Base-by-base conservation (phyloP, 352 stramenopile species). In the Phytophthora crassamura region DNA sequence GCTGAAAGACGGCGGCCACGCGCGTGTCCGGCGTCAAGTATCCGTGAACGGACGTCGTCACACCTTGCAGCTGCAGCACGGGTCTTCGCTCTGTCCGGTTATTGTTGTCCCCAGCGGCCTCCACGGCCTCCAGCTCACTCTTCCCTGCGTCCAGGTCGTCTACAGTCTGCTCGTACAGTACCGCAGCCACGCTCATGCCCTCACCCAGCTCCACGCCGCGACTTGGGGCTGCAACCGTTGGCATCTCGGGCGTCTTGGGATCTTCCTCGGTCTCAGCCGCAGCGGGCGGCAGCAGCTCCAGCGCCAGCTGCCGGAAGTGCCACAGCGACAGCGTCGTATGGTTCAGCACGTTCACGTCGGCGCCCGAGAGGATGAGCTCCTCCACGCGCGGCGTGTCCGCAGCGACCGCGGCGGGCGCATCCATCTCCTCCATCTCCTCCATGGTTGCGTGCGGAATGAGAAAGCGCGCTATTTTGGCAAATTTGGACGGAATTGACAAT, bases 241-340 rank as follows among this genome's bases (percentile, higher is more conserved):
- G 14, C 15, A 10, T 39, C 4, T 67, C 50, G 12, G 53, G 25
- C 12, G 52, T 35, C 28, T 61, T 69, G 33, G 66, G 54, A 14
- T 60, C 54, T 12, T 70, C 52, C 18, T 80, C 67, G 4, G 52
- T 30, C 11, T 74, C 61, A 5, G 33, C 49, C 9, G 46, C 40
- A 10, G 42, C 56, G 15, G 50, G 18, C 46, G 81, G 77, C 15
- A 94, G 55, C 42, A 90, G 59, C 57, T 78, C 77, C 10, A 73
- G 66, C 46, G 73, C 61, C 39, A 94, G 62, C 57, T 93, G 80
- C 49, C 84, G 75, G 61, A 91, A 89, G 68, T 94, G 86, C 86
- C 86, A 94, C 15, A 93, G 77, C 34, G 86, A 91, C 11, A 94
- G 71, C 42, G 79, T 85, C 69, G 82, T 75, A 49, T 83, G 84